Base-by-base conservation (phyloP, 2,329 filamentous ascomycete genomes). In the Aspergillus flavus region DNA sequence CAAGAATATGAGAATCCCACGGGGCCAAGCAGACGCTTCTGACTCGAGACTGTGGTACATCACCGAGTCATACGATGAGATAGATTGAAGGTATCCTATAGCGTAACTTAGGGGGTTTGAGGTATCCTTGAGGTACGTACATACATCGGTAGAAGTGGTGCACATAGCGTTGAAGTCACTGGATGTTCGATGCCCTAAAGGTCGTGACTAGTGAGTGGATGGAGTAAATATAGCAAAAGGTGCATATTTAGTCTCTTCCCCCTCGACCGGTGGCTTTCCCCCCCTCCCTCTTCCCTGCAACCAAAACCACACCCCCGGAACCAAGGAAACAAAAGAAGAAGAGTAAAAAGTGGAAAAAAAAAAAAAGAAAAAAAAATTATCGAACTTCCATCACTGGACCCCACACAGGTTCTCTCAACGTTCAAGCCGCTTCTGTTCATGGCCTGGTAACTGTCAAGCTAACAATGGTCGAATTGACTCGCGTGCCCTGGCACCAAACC, bases 271-370 rank as follows among this genome's bases (percentile, higher is more conserved):
- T 45, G 52, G 32, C 61, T 58, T 41, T 41, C 39, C 46, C 61
- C 57, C 57, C 46, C 52, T 23, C 62, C 61, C 56, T 62, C 68
- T 65, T 65, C 69, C 69, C 72, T 75, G 71, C 69, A 74, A 69
- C 68, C 69, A 73, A 72, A 74, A 73, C 74, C 72, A 74, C 68
- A 70, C 59, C 67, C 67, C 69, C 67, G 72, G 72, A 66, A 23
- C 32, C 32, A 54, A 54, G 52, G 16, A 16, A 53, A 26, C 50
- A 53, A 34, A 53, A 32, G 23, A 46, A 45, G 21, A 46, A 46
- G 12, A 23, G 14, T 46, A 71, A 23, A 46, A 21, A 9, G 6
- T 4, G 12, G 28, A 48, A 50, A 50, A 28, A 28, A 50, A 28
- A 28, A 10, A 50, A 19, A 28, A 28, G 4, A 26, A 26, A 28